Evolutionary conservation across 768 basidiomycete genomes (phyloP).

Genomic region (Lactarius sp.): DNA sequence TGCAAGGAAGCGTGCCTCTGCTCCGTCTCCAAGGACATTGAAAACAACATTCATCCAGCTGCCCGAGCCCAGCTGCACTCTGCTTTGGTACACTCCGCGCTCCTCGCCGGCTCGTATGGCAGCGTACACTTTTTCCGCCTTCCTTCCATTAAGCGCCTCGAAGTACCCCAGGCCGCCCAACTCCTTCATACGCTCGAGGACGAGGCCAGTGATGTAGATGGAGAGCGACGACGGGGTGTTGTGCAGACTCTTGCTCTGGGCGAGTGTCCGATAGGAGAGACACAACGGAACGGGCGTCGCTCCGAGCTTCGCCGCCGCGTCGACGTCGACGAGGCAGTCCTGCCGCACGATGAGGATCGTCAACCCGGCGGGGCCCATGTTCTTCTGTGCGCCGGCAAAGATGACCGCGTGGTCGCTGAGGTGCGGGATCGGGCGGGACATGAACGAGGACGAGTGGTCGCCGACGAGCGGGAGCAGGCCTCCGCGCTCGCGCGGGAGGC

Average conservation of each 20-base stretch:
- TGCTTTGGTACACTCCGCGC: constrained; percentile 62
- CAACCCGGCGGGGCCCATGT: constrained; percentile 90
- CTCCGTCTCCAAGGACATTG: constrained; percentile 65
- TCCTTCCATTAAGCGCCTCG: constrained; percentile 60
- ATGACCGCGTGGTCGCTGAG: constrained; percentile 90
- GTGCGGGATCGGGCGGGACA: constrained; percentile 87
- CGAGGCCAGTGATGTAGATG: constrained; percentile 86
- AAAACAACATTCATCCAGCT: constrained; percentile 99
- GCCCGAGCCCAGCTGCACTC: constrained; percentile 68
- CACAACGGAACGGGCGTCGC: constrained; percentile 71
- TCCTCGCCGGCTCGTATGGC: constrained; percentile 65
- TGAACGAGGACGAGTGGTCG: constrained; percentile 96
- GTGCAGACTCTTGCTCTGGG: constrained; percentile 70
- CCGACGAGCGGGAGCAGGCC: constrained; percentile 78
- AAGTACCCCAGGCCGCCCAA: constrained; percentile 65
- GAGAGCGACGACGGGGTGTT: constrained; percentile 93
- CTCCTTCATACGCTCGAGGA: constrained; percentile 63
- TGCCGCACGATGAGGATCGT: constrained; percentile 93
- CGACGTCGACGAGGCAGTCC: constrained; percentile 88
- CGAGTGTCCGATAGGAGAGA: constrained; percentile 78
- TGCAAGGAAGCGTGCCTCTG: constrained; percentile 67
- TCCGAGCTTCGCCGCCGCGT: constrained; percentile 69
- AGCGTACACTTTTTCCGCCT: constrained; percentile 72
- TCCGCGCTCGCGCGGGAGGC: constrained; percentile 49
- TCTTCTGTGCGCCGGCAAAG: constrained; percentile 97